Evolutionary conservation across 495 filamentous ascomycete species (phyloP).

Genomic region (Neurospora sp.): DNA sequence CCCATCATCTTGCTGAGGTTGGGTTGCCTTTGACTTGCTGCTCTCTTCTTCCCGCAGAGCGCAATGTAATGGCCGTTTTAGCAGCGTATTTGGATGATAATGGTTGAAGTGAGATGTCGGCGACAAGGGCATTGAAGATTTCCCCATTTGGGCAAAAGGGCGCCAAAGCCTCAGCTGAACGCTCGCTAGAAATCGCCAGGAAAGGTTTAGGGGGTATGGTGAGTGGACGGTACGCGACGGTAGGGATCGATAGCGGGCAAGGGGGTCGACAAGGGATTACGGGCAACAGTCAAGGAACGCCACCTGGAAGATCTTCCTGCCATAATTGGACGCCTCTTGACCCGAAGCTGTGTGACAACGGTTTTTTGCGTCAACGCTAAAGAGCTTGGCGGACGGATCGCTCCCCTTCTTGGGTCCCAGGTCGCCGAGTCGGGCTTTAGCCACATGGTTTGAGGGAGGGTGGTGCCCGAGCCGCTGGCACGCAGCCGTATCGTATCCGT

Average conservation of each 20-base stretch:
- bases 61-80: neutral
- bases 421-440: conserved; percentile 31
- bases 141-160: conserved; percentile 17
- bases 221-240: neutral
- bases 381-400: conserved; percentile 14
- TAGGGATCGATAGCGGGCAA: neutral
- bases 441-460: conserved; percentile 21
- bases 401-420: conserved; percentile 21
- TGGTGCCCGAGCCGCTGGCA: conserved; percentile 23
- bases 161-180: conserved; percentile 24
- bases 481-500: neutral
- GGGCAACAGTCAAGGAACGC: conserved; percentile 11
- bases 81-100: neutral
- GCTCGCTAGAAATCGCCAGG: conserved; percentile 24
- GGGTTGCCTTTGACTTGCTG: neutral
- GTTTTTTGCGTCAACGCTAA: conserved; percentile 31
- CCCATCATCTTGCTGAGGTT: neutral
- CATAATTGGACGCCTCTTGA: conserved; percentile 19
- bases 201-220: conserved; percentile 12
- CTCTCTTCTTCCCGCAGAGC: neutral
- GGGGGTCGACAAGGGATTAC: neutral
- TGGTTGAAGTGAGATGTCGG: neutral
- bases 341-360: conserved; percentile 30
- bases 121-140: neutral
- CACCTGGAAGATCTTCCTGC: conserved; percentile 18